These are phyloP conservation scores for Acer yangbiense DNA, from an alignment of 345 rosid genomes.

Conservation along the genomic window DNA sequence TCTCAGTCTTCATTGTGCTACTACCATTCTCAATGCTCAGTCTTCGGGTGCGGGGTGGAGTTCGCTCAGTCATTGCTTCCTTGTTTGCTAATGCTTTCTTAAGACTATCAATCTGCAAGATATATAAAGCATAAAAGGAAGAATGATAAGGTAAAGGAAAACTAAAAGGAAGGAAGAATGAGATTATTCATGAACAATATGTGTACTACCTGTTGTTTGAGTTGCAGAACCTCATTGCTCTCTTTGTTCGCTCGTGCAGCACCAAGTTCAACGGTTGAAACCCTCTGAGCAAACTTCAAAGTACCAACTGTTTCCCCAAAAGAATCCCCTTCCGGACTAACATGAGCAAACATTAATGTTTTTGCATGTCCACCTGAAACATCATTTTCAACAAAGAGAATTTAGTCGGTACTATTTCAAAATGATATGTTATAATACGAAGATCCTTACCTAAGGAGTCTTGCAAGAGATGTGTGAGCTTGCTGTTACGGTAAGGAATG, in stretches of 20 bases:
- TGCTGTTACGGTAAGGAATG: conserved; percentile 97
- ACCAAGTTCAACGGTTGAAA: conserved; percentile 80
- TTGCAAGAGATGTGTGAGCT: conserved; percentile 90
- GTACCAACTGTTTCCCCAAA: conserved; percentile 83
- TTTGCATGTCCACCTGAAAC: conserved; percentile 85
- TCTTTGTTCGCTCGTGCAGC: conserved; percentile 81
- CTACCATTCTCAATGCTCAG: conserved; percentile 61
- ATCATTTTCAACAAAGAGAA: not conserved
- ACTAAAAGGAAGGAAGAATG: not conserved
- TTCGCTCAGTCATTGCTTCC: conserved; percentile 54
- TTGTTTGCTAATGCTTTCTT: conserved; percentile 72
- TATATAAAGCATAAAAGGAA: not conserved
- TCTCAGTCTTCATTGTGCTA: conserved; percentile 46
- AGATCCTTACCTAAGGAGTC: conserved; percentile 71
- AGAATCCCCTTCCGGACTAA: conserved; percentile 87
- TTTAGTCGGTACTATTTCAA: not conserved
- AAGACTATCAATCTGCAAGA: conserved; percentile 76
- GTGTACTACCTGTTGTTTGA: conserved; percentile 68
- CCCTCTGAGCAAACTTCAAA: conserved; percentile 89
- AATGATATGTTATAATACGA: not conserved
- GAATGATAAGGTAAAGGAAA: not conserved
- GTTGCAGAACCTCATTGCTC: conserved; percentile 75
- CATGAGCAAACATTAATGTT: conserved; percentile 91
- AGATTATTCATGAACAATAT: not conserved
- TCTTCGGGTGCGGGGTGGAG: conserved; percentile 76